A percentile compares a stretch with the other conserved stretches of the same genome.
Evolutionary conservation across 225 moss, liverwort and hornwort genomes (phyloP).

Genomic region (Takakia lepidozioides): DNA sequence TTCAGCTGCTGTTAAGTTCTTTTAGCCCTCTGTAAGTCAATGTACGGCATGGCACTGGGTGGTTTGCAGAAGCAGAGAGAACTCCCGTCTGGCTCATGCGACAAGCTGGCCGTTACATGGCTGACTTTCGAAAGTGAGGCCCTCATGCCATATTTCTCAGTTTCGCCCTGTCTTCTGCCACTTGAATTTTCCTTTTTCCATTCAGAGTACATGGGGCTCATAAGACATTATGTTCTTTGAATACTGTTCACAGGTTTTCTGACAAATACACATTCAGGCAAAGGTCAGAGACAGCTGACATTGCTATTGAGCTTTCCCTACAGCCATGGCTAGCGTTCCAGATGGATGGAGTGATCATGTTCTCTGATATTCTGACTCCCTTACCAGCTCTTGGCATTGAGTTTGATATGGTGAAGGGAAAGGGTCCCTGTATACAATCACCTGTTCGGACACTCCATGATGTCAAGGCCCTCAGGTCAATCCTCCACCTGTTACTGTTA

Average conservation of each 20-base stretch:
- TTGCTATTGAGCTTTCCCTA: constrained; percentile 85
- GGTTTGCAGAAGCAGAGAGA: constrained; percentile 59
- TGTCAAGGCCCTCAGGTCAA: constrained; percentile 33
- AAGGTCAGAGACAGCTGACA: constrained; percentile 82
- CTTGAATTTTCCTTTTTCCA: background rate
- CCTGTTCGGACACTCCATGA: constrained; percentile 59
- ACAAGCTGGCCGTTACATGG: constrained; percentile 97
- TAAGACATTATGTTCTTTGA: background rate
- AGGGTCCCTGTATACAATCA: constrained; percentile 73
- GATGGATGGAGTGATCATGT: constrained; percentile 94
- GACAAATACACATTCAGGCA: constrained; percentile 67
- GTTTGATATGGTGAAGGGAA: constrained; percentile 89
- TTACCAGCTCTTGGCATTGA: constrained; percentile 91
- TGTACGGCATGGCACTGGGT: background rate
- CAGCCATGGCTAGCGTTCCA: constrained; percentile 90
- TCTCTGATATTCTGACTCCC: constrained; percentile 91
- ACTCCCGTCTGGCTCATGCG: constrained; percentile 99
- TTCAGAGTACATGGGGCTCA: background rate
- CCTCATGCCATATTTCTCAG: background rate
- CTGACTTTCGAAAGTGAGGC: constrained; percentile 68
- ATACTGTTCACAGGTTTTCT: constrained; percentile 30
- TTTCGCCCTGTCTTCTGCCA: background rate
- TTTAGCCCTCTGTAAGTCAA: background rate
- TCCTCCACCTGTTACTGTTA: background rate
- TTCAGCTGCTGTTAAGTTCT: background rate